Conservation (phyloP, 139 green algal species). For the Chlamydomonas eustigma region DNA sequence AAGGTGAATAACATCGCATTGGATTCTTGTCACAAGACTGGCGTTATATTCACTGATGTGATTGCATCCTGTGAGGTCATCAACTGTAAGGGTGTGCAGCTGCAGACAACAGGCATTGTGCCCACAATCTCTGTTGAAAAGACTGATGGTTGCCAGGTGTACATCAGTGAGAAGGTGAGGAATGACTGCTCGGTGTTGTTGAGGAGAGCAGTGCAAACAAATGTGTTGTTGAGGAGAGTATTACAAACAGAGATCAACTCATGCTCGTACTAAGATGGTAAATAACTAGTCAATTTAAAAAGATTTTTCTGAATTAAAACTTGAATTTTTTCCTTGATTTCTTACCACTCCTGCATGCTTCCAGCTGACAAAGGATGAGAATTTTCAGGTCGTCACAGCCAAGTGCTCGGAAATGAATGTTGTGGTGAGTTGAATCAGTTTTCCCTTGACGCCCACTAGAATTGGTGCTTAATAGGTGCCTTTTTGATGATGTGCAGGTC, state of each 20-base stretch:
- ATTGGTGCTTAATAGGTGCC: too few relatives aligned
- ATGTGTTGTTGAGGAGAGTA: too few relatives aligned
- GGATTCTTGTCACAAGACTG: conserved; percentile 11
- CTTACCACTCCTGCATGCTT: too few relatives aligned
- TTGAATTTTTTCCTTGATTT: too few relatives aligned
- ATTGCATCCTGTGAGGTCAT: conserved; percentile 39
- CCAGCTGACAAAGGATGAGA: conserved; percentile 9
- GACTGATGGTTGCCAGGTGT: conserved; percentile 76
- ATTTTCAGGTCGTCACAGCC: conserved; percentile 67
- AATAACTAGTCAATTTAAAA: too few relatives aligned
- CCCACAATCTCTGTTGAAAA: conserved; percentile 90
- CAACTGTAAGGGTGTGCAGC: conserved; percentile 77
- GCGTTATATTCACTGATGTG: conserved; percentile 11
- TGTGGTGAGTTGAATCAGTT: conserved; percentile 29
- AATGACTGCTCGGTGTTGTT: neutral
- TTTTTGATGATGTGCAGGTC: too few relatives aligned
- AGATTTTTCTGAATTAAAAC: too few relatives aligned
- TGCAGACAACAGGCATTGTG: conserved; percentile 67
- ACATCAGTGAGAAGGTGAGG: conserved; percentile 15
- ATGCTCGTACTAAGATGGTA: too few relatives aligned
- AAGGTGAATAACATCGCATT: conserved; percentile 13
- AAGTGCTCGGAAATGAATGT: conserved; percentile 89
- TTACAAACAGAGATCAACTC: too few relatives aligned
- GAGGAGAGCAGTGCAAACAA: neutral
- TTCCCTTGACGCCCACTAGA: neutral